Percentiles rank a stretch among this genome's conserved stretches.
phyloP scores from a whole-genome alignment of 2,329 filamentous ascomycete species.

The Huntiella decipiens region DNA sequence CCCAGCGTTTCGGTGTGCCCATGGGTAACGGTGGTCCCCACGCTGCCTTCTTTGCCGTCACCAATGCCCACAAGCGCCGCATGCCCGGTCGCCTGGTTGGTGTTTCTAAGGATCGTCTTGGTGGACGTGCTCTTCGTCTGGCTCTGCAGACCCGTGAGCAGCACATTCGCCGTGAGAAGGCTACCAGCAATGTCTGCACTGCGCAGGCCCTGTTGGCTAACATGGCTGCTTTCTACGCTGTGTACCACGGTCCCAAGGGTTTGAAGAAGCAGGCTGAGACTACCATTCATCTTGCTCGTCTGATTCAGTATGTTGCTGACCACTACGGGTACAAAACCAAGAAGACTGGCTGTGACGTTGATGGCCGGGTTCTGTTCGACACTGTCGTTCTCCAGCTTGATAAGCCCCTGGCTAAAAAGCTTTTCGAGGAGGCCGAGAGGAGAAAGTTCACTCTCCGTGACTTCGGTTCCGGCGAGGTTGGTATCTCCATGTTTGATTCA shows the following conservation, averaged over 20 bases:
- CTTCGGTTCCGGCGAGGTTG: constrained; percentile 17
- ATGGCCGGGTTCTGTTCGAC: constrained; percentile 51
- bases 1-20: constrained; percentile 80
- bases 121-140: constrained; percentile 61
- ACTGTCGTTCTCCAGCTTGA: constrained; percentile 49
- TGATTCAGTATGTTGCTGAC: constrained; percentile 46
- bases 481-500: constrained; percentile 18
- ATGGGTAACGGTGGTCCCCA: constrained; percentile 90
- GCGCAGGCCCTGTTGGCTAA: constrained; percentile 87
- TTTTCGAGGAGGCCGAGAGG: constrained; percentile 5
- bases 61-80: constrained; percentile 82
- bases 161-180: constrained; percentile 90
- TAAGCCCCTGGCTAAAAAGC: constrained; percentile 24
- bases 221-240: constrained; percentile 85
- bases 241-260: constrained; percentile 79
- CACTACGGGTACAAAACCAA: constrained; percentile 44
- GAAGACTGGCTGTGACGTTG: constrained; percentile 33
- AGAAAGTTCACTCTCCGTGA: constrained; percentile 15
- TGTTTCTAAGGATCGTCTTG: constrained; percentile 75
- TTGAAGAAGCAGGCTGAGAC: constrained; percentile 68
- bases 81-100: constrained; percentile 83
- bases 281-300: constrained; percentile 50
- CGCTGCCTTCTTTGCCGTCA: constrained; percentile 85
- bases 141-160: constrained; percentile 87
- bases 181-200: constrained; percentile 93